Percentiles rank a stretch among this genome's conserved stretches.
Evolutionary conservation across 768 basidiomycete genomes (phyloP).

Genomic region (Trametes maxima): DNA sequence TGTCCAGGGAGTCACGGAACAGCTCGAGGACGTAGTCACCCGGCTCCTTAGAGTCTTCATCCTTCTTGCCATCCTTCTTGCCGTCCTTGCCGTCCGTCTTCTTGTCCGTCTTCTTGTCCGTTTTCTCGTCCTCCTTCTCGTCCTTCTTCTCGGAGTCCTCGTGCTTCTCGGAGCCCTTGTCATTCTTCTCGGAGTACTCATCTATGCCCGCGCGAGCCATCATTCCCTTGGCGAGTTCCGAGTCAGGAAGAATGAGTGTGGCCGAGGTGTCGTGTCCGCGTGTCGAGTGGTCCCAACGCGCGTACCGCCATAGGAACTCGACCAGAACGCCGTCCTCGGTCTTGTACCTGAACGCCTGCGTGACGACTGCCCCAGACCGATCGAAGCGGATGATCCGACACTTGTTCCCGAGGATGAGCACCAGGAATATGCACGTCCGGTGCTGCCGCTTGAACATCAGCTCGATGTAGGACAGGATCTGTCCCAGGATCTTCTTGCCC

Average conservation of each 20-base stretch:
- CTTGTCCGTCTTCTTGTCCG: no score
- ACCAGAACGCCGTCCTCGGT: background rate
- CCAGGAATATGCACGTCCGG: background rate
- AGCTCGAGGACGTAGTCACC: background rate
- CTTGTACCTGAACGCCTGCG: slow-evolving; percentile 8
- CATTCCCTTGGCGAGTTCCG: background rate
- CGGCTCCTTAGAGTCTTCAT: background rate
- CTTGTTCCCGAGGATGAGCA: background rate
- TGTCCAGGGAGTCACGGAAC: background rate
- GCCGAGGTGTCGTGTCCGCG: background rate
- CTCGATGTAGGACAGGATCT: slow-evolving; percentile 7
- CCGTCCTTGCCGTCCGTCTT: no score
- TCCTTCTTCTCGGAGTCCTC: background rate
- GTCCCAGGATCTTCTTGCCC: background rate
- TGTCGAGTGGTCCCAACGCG: background rate
- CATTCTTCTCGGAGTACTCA: no score
- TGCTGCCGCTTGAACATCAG: slow-evolving; percentile 4
- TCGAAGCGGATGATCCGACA: slow-evolving; percentile 13
- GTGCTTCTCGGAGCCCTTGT: background rate
- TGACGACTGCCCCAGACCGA: slow-evolving; percentile 1
- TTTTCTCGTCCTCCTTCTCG: no score
- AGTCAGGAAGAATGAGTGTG: background rate
- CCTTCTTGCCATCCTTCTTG: background rate
- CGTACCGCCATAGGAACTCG: slow-evolving; percentile 10
- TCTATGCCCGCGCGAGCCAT: background rate